A percentile compares a stretch with the other conserved stretches of the same genome.
Evolutionary conservation across 140 eudicot genomes (phyloP).

Genomic region (Cichorium intybus): DNA sequence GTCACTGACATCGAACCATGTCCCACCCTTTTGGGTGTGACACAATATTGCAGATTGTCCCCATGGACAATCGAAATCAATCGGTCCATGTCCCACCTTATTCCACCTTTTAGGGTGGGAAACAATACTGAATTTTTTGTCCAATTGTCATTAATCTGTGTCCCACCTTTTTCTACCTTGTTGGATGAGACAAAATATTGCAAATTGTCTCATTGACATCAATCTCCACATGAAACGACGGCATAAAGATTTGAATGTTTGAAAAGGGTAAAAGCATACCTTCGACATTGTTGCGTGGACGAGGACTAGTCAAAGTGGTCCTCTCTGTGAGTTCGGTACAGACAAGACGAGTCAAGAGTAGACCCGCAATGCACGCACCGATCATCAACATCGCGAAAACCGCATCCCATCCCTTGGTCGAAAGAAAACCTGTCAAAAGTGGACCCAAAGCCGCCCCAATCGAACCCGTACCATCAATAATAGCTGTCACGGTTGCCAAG

Average conservation of each 20-base stretch:
- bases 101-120: too few relatives aligned
- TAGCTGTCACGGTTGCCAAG: conserved; percentile 92
- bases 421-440: conserved; percentile 77
- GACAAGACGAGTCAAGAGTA: conserved; percentile 72
- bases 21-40: too few relatives aligned
- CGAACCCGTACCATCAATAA: conserved; percentile 97
- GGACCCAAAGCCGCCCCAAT: conserved; percentile 95
- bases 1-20: too few relatives aligned
- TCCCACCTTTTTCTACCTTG: not conserved
- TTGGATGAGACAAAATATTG: not conserved
- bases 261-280: conserved; percentile 29
- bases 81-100: too few relatives aligned
- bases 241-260: not conserved
- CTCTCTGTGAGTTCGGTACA: conserved; percentile 56
- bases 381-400: conserved; percentile 75
- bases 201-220: not conserved
- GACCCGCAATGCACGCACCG: conserved; percentile 76
- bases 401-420: conserved; percentile 80
- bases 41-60: too few relatives aligned
- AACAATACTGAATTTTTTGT: too few relatives aligned
- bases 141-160: too few relatives aligned
- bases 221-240: too few relatives aligned
- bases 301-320: conserved; percentile 16
- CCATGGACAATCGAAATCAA: too few relatives aligned
- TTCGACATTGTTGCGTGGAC: conserved; percentile 31